Conservation (phyloP, 2,329 filamentous ascomycete genomes). For the Cercospora canescens region DNA sequence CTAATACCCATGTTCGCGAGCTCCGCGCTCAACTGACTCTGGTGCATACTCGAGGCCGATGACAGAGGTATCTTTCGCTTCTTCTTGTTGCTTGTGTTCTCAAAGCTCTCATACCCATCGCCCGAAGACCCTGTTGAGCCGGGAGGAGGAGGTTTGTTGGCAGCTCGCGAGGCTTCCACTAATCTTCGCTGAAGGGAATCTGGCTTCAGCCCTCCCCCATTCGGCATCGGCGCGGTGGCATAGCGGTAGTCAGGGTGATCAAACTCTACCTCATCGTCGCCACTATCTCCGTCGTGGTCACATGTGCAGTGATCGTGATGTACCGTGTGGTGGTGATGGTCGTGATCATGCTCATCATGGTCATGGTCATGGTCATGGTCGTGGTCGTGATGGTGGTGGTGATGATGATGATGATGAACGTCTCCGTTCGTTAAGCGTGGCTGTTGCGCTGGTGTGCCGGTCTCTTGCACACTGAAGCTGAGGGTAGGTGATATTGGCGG, state of each 20-base stretch:
- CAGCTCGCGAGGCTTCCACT: constrained; percentile 38
- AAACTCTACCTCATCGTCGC: constrained; percentile 57
- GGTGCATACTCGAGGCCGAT: constrained; percentile 64
- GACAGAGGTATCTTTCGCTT: constrained; percentile 96
- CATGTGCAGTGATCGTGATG: constrained; percentile 45
- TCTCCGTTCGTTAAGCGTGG: constrained; percentile 29
- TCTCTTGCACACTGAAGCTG: constrained; percentile 29
- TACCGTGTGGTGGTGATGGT: constrained; percentile 18
- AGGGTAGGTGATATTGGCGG: constrained; percentile 58
- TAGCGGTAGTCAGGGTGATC: constrained; percentile 42
- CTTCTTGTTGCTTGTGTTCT: constrained; percentile 99
- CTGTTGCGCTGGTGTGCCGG: constrained; percentile 22
- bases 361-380: constrained; percentile 35
- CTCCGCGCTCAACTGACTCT: constrained; percentile 61
- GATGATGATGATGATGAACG: constrained; percentile 20
- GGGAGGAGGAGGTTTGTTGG: constrained; percentile 36
- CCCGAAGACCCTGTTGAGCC: constrained; percentile 66
- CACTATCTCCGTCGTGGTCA: constrained; percentile 57
- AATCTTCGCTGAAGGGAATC: constrained; percentile 37
- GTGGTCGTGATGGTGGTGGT: constrained; percentile 40
- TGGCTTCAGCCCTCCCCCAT: constrained; percentile 27
- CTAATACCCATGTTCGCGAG: constrained; percentile 64
- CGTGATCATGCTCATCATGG: constrained; percentile 49
- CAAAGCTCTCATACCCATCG: constrained; percentile 94
- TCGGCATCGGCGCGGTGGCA: constrained; percentile 39